Percentiles rank a stretch among this genome's conserved stretches.
Evolutionary conservation across 2,329 filamentous ascomycete genomes (phyloP).

Genomic region (Pyricularia pennisetigena): DNA sequence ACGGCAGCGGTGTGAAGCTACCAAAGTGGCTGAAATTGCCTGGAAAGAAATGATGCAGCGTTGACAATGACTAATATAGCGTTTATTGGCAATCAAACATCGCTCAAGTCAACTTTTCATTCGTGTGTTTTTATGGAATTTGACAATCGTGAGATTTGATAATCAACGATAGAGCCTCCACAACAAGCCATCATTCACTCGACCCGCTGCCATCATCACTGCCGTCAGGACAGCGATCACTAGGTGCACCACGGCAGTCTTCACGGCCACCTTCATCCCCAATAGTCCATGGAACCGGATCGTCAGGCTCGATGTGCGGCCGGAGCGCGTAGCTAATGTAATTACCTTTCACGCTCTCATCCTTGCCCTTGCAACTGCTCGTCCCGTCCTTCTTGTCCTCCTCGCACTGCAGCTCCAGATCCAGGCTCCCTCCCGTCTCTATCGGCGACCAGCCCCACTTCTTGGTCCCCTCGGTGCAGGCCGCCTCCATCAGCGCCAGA

Average conservation of each 20-base stretch:
- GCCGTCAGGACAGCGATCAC: neutral
- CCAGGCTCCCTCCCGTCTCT: neutral
- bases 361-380: neutral
- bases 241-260: neutral
- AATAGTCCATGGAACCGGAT: neutral
- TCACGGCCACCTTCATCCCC: neutral
- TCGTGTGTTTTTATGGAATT: neutral
- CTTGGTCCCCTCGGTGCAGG: neutral
- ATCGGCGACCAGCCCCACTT: neutral
- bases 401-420: neutral
- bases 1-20: constrained; percentile 22
- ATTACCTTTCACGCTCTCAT: neutral
- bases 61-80: neutral
- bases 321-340: neutral
- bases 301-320: neutral
- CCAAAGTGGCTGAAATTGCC: constrained; percentile 67
- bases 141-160: neutral
- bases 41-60: constrained; percentile 51
- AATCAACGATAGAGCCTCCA: neutral
- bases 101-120: neutral
- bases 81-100: neutral
- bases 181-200: neutral
- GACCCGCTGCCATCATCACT: neutral
- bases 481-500: neutral
- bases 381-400: neutral